Percentiles rank a stretch among this genome's conserved stretches.
Conservation (phyloP, 805 yeast genomes). For the Barnettozyma salicaria region DNA sequence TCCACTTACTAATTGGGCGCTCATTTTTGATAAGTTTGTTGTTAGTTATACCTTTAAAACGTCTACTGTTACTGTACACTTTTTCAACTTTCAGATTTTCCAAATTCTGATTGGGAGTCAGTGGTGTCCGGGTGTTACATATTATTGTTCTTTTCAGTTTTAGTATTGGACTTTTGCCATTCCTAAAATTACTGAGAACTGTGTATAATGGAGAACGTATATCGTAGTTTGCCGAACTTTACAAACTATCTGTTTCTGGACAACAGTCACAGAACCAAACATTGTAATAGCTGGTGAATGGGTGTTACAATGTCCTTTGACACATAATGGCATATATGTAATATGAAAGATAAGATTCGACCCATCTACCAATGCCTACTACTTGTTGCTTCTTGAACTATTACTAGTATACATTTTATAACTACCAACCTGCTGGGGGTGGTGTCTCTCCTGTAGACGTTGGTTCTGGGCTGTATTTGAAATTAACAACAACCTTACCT, state of each 20-base stretch:
- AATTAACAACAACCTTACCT: constrained; percentile 39
- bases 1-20: constrained; percentile 29
- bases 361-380: background rate
- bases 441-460: constrained; percentile 16
- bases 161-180: background rate
- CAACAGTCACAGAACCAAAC: constrained; percentile 3
- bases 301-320: constrained; percentile 12
- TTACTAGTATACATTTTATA: background rate
- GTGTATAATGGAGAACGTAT: too few relatives aligned
- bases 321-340: too few relatives aligned
- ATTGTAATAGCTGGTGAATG: constrained; percentile 10
- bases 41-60: constrained; percentile 5
- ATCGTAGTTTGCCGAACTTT: too few relatives aligned
- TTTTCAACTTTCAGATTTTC: constrained; percentile 10
- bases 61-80: constrained; percentile 2
- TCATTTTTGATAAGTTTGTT: constrained; percentile 21
- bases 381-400: background rate
- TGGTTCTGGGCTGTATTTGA: constrained; percentile 30
- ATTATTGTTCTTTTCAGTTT: background rate
- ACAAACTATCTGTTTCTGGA: too few relatives aligned
- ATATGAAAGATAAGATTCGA: background rate
- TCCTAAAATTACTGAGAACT: constrained; percentile 1
- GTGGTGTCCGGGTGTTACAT: constrained; percentile 15
- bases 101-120: constrained; percentile 9
- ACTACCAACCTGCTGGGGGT: constrained; percentile 19